A percentile compares a stretch with the other conserved stretches of the same genome.
Conservation (phyloP, 2,329 filamentous ascomycete species). For the Exophiala mesophila region DNA sequence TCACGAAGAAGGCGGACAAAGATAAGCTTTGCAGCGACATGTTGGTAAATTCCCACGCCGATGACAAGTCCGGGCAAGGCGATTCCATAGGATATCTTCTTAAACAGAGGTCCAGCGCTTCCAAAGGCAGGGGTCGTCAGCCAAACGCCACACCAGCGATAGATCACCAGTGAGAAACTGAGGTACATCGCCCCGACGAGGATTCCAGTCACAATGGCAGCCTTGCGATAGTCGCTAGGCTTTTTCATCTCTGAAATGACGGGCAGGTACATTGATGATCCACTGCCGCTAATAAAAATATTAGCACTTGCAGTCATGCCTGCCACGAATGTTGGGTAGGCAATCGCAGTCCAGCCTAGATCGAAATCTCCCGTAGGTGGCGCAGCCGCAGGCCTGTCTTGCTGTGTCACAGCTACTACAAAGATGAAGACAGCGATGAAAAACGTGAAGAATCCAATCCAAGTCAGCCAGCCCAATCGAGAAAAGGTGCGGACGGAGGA, state of each 20-base stretch:
- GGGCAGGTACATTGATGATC: constrained; percentile 33
- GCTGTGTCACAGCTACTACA: constrained; percentile 30
- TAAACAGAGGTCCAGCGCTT: constrained; percentile 39
- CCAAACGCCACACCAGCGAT: constrained; percentile 44
- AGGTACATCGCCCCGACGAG: constrained; percentile 34
- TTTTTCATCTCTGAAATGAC: constrained; percentile 39
- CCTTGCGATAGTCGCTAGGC: constrained; percentile 31
- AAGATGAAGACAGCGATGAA: constrained; percentile 45
- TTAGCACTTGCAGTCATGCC: constrained; percentile 31
- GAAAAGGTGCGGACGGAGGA: constrained; percentile 20
- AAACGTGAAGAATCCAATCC: constrained; percentile 55
- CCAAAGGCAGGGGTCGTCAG: constrained; percentile 47
- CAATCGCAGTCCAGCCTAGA: constrained; percentile 29
- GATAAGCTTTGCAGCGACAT: constrained; percentile 52
- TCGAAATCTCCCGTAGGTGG: constrained; percentile 28
- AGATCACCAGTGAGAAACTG: constrained; percentile 39
- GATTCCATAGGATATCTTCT: constrained; percentile 44
- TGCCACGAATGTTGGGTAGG: constrained; percentile 26
- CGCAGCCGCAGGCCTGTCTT: constrained; percentile 34
- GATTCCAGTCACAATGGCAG: constrained; percentile 33
- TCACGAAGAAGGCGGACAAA: constrained; percentile 53
- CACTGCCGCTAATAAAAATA: constrained; percentile 31
- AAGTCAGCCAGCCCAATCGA: constrained; percentile 52
- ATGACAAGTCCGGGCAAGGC: constrained; percentile 33
- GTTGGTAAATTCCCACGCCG: constrained; percentile 21